Conservation (phyloP, 140 eudicot genomes). For the Anethum foeniculum region DNA sequence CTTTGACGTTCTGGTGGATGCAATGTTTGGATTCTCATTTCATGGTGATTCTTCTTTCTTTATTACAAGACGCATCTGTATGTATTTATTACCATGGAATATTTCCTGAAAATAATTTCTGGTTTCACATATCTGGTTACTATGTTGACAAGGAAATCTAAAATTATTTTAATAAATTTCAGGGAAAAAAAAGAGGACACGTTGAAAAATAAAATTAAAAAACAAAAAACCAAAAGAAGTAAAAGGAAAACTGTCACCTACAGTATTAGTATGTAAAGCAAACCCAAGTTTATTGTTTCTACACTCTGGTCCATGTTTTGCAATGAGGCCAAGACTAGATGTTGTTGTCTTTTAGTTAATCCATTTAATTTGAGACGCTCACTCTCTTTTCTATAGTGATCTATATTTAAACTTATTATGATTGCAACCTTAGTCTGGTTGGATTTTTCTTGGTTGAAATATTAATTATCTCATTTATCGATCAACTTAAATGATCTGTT, state of each 20-base stretch:
- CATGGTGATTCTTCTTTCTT: constrained; percentile 52
- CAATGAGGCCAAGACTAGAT: not conserved
- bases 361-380: not conserved
- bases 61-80: not conserved
- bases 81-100: not conserved
- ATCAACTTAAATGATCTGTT: not conserved
- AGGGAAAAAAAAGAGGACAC: not conserved
- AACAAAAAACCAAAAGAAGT: not conserved
- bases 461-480: not conserved
- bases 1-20: constrained; percentile 84
- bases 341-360: not conserved
- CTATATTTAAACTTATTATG: not conserved
- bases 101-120: not conserved
- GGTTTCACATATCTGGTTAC: not conserved
- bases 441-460: not conserved
- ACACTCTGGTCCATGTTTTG: not conserved
- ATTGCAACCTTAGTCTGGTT: not conserved
- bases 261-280: not conserved
- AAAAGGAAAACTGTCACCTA: not conserved
- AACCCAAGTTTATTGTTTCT: not conserved
- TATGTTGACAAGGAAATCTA: not conserved
- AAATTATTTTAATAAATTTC: too few relatives aligned
- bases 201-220: not conserved
- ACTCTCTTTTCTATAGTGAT: not conserved
- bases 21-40: constrained; percentile 97